Conservation (phyloP, 1,139 yeast genomes). For the Sugiyamaella sp. region DNA sequence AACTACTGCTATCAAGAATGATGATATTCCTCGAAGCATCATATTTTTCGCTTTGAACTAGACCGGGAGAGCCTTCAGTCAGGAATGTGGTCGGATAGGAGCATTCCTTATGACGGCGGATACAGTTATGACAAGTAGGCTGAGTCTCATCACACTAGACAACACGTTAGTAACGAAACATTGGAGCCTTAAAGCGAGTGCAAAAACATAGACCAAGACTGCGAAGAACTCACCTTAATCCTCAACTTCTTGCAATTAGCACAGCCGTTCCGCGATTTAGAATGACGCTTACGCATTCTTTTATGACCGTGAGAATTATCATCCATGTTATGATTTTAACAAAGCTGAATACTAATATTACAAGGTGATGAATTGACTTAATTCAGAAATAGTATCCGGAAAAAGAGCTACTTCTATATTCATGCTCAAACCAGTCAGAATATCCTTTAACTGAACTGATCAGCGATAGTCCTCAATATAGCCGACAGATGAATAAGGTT, state of each 20-base stretch:
- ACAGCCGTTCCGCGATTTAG: conserved; percentile 80
- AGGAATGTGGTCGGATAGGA: conserved; percentile 22
- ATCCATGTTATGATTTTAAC: conserved; percentile 3
- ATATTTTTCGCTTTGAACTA: not conserved
- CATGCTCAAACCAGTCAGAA: not conserved
- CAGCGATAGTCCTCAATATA: not conserved
- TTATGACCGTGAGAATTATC: conserved; percentile 13
- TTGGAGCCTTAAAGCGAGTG: not conserved
- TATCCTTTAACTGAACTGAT: not conserved
- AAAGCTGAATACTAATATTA: not conserved
- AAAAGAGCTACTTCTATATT: conserved; percentile 1
- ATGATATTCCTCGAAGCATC: not conserved
- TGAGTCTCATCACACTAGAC: conserved; percentile 66
- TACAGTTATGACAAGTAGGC: conserved; percentile 71
- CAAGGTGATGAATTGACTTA: not conserved
- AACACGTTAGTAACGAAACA: conserved; percentile 1
- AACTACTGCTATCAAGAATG: not conserved
- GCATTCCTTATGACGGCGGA: conserved; percentile 32
- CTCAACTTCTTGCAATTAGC: conserved; percentile 77
- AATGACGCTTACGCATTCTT: conserved; percentile 69
- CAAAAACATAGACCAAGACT: not conserved
- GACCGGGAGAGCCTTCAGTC: not conserved
- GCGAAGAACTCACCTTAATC: conserved; percentile 50
- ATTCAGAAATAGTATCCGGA: not conserved
- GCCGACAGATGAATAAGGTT: not conserved